Base-by-base conservation (phyloP, 371 early-diverging fungal species). In the Mucor racemosus region DNA sequence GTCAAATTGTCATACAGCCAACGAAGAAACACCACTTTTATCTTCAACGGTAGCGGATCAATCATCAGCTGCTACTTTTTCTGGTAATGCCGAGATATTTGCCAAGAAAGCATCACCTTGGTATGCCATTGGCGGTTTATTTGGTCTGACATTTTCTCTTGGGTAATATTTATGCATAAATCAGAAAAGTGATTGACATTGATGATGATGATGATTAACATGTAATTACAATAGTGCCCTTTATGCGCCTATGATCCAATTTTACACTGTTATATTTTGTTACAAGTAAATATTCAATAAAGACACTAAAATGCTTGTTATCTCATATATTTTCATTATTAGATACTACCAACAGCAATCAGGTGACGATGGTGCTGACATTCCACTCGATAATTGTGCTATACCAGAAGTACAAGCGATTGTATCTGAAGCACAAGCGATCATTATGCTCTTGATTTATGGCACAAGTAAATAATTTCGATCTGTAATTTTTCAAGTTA, bases 401-500 rank as follows among this genome's bases (percentile, higher is more conserved):
- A 75, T 80, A 14, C 80, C 83, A 15, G 75, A 75, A 68, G 66
- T 82, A 9, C 83, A 82, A 56, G 53, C 65, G 10, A 56, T 71
- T n/a, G 83, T 82, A 8, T 74, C 78, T 7, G 46, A 50, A n/a
- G 76, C 71, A 1, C 72, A 72, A 54, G 83, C 78, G 0, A 31
- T 76, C 10, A 74, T 78, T 13, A 67, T 73, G 65, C 69, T 80
- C 53, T 56, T 82, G 9, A 61, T 62, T 3, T 73, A 66, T 48
- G 74, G 57, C 40, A 68, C 76, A 14, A 65, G 82, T 82, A 72
- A n/a, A 31, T 58, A 19, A 19, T 11, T 26, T 10, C 13, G 10
- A 11, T 21, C 31, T 13, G 39, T 17, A 4, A 7, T 39, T 19
- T 11, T 4, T n/a, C n/a, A 11, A 38, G 15, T 7, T 38, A 5